A percentile compares a stretch with the other conserved stretches of the same genome.
These are phyloP conservation scores for Puccinia polysora DNA, from an alignment of 1,284 basidiomycete species.

Conservation along the genomic window DNA sequence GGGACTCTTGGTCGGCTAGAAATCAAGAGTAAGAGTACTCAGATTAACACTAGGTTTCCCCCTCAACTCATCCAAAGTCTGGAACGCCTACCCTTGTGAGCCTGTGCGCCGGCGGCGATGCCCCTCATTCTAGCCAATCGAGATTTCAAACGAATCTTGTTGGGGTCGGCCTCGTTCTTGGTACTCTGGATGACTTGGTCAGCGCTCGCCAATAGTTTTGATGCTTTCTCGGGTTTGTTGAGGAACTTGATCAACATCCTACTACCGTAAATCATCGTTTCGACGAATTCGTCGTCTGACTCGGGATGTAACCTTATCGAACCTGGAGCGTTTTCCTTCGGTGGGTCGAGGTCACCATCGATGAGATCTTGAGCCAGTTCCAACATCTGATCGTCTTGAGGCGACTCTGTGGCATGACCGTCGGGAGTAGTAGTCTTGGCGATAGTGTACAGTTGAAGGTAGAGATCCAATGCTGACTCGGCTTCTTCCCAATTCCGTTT, in stretches of 20 bases:
- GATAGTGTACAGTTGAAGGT: conserved; percentile 72
- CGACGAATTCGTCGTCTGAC: conserved; percentile 59
- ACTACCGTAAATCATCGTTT: conserved; percentile 67
- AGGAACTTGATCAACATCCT: conserved; percentile 63
- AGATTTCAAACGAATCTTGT: conserved; percentile 41
- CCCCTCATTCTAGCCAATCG: conserved; percentile 53
- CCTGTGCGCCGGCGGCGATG: conserved; percentile 49
- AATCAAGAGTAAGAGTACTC: not conserved
- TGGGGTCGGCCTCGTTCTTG: conserved; percentile 30
- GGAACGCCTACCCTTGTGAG: conserved; percentile 57
- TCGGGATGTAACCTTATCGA: conserved; percentile 39
- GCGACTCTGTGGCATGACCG: conserved; percentile 48
- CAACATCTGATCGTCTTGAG: conserved; percentile 53
- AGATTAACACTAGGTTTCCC: not conserved
- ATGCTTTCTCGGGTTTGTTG: conserved; percentile 51
- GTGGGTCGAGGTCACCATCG: not conserved
- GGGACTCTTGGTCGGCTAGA: conserved; percentile 60
- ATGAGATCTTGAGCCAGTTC: conserved; percentile 50
- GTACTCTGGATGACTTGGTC: conserved; percentile 9
- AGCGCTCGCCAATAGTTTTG: conserved; percentile 19
- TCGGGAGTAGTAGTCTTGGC: conserved; percentile 2
- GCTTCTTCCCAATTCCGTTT: conserved; percentile 66
- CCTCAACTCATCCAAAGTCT: not conserved
- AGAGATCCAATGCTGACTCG: conserved; percentile 69
- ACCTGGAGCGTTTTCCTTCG: not conserved